Evolutionary conservation across 768 basidiomycete genomes (phyloP), one percentile per base, ranked within the genome.

Genomic region (Boletus sp.): DNA sequence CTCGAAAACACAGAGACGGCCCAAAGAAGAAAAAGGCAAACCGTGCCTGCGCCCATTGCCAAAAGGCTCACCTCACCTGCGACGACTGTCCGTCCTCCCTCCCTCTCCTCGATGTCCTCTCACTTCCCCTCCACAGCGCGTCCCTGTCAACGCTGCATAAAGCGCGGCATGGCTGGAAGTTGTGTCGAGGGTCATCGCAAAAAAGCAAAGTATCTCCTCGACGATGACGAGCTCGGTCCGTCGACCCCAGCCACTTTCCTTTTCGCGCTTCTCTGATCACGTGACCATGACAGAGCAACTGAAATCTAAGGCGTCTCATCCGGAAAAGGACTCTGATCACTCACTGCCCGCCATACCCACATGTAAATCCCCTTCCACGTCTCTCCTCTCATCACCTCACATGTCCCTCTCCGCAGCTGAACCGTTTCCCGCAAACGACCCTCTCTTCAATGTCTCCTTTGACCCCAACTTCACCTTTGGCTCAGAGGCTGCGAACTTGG

Each of bases 11-110:
- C 68, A 81, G 83, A 68, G 87, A 89, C 51, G 84, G 84, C 1
- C 88, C 88, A 32, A 93, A 90, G 82, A 95, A 94, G 82, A 95
- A 94, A 80, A 94, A 95, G 72, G 93, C 93, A 0, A 90, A 83
- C 63, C 83, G 93, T 44, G 96, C 96, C 45, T 98, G 96, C 69
- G 87, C 90, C 58, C 90, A 93, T 62, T 98, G 96, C 71, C 95
- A 98, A 74, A 96, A 93, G 71, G 93, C 94, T 3, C 96, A 98
- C 72, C 77, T 98, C 61, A 98, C 96, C n/a, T 98, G 96, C 70
- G 95, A 98, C 70, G 96, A 98, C 67, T 85, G 96, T 97, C 66
- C 69, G 90, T 83, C 35, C 10, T 4, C 62, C 46, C 53, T 53
- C 50, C 15, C 48, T 13, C 52, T 45, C 25, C 8, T 37, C 39